Evolutionary conservation across 805 yeast species (phyloP).

Genomic region (Ogataea sp.): DNA sequence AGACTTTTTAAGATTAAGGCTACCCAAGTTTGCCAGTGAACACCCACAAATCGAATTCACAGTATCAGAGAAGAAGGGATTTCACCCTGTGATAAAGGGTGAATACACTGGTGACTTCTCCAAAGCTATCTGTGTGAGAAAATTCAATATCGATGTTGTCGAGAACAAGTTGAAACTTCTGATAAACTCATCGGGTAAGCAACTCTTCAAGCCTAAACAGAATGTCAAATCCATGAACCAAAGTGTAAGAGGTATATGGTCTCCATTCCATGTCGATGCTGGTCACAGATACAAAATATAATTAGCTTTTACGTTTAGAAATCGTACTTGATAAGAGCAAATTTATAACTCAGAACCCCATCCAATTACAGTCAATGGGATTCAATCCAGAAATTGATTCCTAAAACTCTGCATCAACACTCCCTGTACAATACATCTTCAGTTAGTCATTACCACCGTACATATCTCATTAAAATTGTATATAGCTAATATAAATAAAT

Average conservation of each 20-base stretch:
- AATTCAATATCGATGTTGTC: slow-evolving; percentile 54
- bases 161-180: slow-evolving; percentile 56
- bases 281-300: slow-evolving; percentile 38
- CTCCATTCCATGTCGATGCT: slow-evolving; percentile 77
- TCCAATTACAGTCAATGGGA: no score
- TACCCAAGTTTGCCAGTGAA: slow-evolving; percentile 45
- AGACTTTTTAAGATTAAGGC: slow-evolving; percentile 50
- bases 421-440: not conserved
- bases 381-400: no score
- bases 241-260: slow-evolving; percentile 95
- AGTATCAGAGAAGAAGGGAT: slow-evolving; percentile 59
- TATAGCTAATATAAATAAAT: not conserved
- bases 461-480: not conserved
- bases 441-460: no score
- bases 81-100: slow-evolving; percentile 67
- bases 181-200: slow-evolving; percentile 61
- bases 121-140: slow-evolving; percentile 61
- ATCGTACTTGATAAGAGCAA: no score
- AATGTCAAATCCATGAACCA: slow-evolving; percentile 75
- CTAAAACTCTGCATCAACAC: no score
- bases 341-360: no score
- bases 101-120: slow-evolving; percentile 35
- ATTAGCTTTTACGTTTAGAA: no score
- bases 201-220: slow-evolving; percentile 53
- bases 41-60: slow-evolving; percentile 69